These are phyloP conservation scores for Peronospora farinosa DNA, from an alignment of 352 stramenopile species.

Conservation along the genomic window DNA sequence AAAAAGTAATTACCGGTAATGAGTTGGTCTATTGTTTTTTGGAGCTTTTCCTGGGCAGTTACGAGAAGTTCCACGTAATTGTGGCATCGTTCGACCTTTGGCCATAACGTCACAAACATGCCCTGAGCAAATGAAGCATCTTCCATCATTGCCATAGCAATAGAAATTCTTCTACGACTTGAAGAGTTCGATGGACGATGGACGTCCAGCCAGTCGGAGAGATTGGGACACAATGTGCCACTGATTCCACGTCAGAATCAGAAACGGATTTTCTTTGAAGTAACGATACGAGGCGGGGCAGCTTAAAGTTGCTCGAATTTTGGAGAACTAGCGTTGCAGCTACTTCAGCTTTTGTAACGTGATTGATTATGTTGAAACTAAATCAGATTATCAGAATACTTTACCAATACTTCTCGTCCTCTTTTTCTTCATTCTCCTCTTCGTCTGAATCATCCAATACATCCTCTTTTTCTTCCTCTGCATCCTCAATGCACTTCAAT, in stretches of 20 bases:
- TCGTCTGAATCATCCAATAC: constrained; percentile 7
- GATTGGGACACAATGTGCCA: constrained; percentile 9
- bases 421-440: constrained; percentile 11
- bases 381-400: background rate
- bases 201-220: background rate
- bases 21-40: constrained; percentile 57
- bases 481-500: constrained; percentile 7
- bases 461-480: constrained; percentile 6
- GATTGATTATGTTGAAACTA: too few relatives aligned
- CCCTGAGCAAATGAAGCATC: constrained; percentile 51
- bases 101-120: constrained; percentile 78
- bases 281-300: background rate
- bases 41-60: constrained; percentile 62
- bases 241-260: background rate
- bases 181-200: background rate
- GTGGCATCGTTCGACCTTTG: constrained; percentile 77
- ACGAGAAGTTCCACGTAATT: constrained; percentile 68
- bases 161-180: background rate
- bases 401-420: constrained; percentile 12
- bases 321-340: background rate
- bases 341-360: too few relatives aligned
- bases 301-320: background rate
- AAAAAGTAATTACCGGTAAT: constrained; percentile 34
- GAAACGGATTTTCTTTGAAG: background rate
- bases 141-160: constrained; percentile 17